phyloP scores from a whole-genome alignment of 2,329 filamentous ascomycete genomes.

The Furcasterigmium sp. region DNA sequence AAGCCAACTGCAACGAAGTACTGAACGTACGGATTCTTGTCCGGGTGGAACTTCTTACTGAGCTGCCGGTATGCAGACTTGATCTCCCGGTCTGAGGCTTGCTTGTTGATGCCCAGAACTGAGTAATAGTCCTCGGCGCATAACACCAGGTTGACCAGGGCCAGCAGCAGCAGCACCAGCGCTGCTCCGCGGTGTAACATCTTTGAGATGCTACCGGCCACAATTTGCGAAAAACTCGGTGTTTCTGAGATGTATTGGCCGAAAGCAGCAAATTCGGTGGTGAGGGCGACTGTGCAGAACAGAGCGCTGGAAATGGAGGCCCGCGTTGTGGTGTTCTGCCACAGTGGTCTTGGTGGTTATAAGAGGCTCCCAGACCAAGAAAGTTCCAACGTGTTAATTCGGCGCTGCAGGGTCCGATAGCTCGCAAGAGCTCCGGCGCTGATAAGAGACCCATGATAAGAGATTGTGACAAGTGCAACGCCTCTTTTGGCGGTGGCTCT shows the following conservation, averaged over 20 bases:
- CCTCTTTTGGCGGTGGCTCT: neutral
- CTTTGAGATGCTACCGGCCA: neutral
- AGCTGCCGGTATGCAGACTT: constrained; percentile 89
- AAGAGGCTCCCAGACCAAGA: constrained; percentile 1
- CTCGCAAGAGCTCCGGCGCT: neutral
- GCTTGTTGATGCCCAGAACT: constrained; percentile 72
- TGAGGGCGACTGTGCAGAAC: constrained; percentile 6
- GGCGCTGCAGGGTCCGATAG: constrained; percentile 11
- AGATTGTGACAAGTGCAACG: neutral
- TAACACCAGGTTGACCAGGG: constrained; percentile 47
- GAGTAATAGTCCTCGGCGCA: constrained; percentile 76
- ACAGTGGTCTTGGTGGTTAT: neutral
- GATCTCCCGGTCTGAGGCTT: constrained; percentile 80
- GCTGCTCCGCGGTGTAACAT: constrained; percentile 50
- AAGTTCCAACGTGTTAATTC: constrained; percentile 16
- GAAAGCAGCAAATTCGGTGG: neutral
- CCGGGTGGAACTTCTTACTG: constrained; percentile 93
- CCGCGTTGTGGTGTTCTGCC: too few species aligned
- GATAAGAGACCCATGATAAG: neutral
- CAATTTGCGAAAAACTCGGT: neutral
- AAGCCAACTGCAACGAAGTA: neutral
- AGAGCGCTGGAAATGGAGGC: neutral
- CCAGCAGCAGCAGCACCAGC: constrained; percentile 45
- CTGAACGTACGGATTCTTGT: constrained; percentile 84
- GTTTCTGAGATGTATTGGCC: neutral